Evolutionary conservation across 768 basidiomycete species (phyloP).

Genomic region (Termitomyces sp.): DNA sequence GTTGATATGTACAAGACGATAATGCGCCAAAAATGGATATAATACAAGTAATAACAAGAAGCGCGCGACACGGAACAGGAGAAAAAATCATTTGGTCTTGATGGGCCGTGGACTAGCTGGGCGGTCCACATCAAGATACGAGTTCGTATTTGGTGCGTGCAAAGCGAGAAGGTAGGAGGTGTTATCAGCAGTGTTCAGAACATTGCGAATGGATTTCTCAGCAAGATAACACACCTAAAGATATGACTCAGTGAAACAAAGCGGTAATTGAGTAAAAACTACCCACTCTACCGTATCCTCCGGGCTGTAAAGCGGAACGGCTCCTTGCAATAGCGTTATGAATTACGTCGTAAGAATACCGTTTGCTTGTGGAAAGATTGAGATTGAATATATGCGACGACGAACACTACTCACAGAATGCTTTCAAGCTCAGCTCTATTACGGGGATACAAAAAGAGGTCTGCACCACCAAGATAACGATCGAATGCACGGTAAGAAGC

Average conservation of each 20-base stretch:
- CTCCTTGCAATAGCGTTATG: conserved; percentile 76
- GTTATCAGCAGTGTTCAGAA: conserved; percentile 69
- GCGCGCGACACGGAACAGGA: conserved; percentile 11
- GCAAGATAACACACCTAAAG: conserved; percentile 64
- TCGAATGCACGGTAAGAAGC: conserved; percentile 80
- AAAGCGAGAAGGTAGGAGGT: conserved; percentile 58
- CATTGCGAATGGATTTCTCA: conserved; percentile 63
- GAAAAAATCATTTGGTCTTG: conserved; percentile 30
- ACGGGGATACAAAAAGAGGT: conserved; percentile 67
- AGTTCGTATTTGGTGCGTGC: conserved; percentile 36
- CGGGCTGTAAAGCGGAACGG: conserved; percentile 55
- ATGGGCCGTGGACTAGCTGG: conserved; percentile 29
- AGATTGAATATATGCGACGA: conserved; percentile 2
- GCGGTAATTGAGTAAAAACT: not conserved
- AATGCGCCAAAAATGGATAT: conserved; percentile 10
- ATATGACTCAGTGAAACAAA: not conserved
- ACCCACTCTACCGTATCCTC: conserved; percentile 43
- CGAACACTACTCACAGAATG: conserved; percentile 49
- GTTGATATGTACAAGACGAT: conserved; percentile 13
- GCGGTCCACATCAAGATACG: conserved; percentile 27
- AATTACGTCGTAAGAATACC: conserved; percentile 76
- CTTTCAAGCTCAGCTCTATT: conserved; percentile 63
- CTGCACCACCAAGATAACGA: conserved; percentile 65
- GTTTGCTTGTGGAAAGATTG: conserved; percentile 38
- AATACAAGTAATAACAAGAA: conserved; percentile 11